A percentile compares a stretch with the other conserved stretches of the same genome.
These are phyloP conservation scores for Haplosporangium sp. DNA, from an alignment of 371 early-diverging fungal genomes.

Conservation along the genomic window DNA sequence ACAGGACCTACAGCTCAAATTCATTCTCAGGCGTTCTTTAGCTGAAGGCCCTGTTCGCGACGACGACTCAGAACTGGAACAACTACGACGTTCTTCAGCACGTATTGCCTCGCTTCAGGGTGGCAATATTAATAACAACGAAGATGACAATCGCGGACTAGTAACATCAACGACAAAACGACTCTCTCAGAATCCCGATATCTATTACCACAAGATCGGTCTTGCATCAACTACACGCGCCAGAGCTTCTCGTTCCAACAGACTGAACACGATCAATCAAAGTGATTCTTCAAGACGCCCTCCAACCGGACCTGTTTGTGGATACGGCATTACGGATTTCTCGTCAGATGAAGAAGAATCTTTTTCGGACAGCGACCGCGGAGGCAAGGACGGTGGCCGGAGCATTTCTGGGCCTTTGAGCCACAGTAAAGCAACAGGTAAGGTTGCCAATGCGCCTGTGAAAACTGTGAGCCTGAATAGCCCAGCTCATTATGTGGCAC, in stretches of 20 bases:
- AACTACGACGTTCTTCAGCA: neutral
- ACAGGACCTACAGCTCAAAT: conserved; percentile 15
- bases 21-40: conserved; percentile 26
- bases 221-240: conserved; percentile 18
- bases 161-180: neutral
- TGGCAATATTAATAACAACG: neutral
- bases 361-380: neutral
- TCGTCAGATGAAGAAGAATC: conserved; percentile 19
- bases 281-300: neutral
- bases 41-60: conserved; percentile 11
- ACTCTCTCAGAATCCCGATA: conserved; percentile 19
- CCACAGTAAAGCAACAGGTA: no score
- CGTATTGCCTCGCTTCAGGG: no score
- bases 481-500: conserved; percentile 37
- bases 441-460: neutral
- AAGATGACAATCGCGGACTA: neutral
- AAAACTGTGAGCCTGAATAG: neutral
- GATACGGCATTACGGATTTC: conserved; percentile 33
- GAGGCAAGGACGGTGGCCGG: neutral
- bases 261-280: neutral
- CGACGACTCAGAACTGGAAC: conserved; percentile 19
- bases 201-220: conserved; percentile 27
- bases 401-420: neutral
- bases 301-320: neutral
- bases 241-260: neutral